These are phyloP conservation scores for Tagetes erecta DNA, from an alignment of 129 eudicot genomes.

Conservation along the genomic window DNA sequence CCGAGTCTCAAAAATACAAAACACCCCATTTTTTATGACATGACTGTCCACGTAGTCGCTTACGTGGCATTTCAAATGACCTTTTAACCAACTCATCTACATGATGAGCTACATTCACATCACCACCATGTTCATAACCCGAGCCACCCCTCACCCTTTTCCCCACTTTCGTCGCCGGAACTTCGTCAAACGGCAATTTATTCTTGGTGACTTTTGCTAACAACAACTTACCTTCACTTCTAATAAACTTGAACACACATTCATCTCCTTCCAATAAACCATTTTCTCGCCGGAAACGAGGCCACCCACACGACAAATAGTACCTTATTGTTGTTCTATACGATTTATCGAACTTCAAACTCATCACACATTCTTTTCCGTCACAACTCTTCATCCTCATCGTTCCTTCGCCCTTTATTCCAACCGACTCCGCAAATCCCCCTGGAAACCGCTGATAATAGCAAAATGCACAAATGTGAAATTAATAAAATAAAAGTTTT, in stretches of 20 bases:
- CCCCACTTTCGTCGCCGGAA: neutral
- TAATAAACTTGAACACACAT: constrained; percentile 25
- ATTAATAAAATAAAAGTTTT: neutral
- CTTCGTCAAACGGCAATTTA: neutral
- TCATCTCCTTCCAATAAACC: constrained; percentile 25
- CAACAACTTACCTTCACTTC: constrained; percentile 23
- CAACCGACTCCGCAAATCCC: constrained; percentile 19
- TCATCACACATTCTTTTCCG: constrained; percentile 15
- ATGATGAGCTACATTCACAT: neutral
- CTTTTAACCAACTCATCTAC: neutral
- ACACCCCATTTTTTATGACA: neutral
- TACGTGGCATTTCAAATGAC: constrained; percentile 8
- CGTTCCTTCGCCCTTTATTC: neutral
- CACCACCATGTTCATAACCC: neutral
- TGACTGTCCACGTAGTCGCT: neutral
- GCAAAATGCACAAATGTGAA: neutral
- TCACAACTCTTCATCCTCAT: constrained; percentile 21
- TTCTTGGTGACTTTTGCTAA: constrained; percentile 24
- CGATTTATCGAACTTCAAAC: neutral
- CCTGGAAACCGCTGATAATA: constrained; percentile 14
- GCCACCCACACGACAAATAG: constrained; percentile 14
- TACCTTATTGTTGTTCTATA: neutral
- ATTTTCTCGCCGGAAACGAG: constrained; percentile 12
- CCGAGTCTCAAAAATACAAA: neutral
- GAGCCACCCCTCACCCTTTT: neutral